These are phyloP conservation scores for Asterochloris sp. DNA, from an alignment of 139 green algal species.

Conservation along the genomic window DNA sequence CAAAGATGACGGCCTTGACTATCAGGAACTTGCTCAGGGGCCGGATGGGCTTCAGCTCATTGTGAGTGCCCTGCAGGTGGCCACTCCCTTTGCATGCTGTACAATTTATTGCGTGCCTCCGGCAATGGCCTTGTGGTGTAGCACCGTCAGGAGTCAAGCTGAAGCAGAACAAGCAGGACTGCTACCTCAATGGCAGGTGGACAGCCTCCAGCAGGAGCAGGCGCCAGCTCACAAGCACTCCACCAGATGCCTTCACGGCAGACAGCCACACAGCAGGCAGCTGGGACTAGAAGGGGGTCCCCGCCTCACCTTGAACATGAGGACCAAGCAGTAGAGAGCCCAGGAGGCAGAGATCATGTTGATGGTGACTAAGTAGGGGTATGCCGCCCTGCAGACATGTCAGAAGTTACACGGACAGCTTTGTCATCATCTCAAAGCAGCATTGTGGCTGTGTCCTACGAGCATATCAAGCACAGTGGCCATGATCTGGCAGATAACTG, in stretches of 20 bases:
- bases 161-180: no score
- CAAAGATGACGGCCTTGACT: slow-evolving; percentile 95
- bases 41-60: slow-evolving; percentile 86
- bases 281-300: no score
- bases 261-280: not conserved
- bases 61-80: slow-evolving; percentile 47
- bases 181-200: no score
- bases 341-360: slow-evolving; percentile 86
- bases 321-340: slow-evolving; percentile 94
- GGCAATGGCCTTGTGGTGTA: not conserved
- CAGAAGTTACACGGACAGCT: not conserved
- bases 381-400: slow-evolving; percentile 46
- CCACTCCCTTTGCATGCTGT: slow-evolving; percentile 40
- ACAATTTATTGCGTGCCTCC: no score
- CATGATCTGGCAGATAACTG: no score
- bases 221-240: no score
- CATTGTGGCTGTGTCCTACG: no score
- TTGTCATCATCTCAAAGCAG: slow-evolving; percentile 15
- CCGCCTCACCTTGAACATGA: slow-evolving; percentile 74
- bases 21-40: slow-evolving; percentile 92
- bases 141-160: no score
- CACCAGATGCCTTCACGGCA: no score
- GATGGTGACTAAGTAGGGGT: slow-evolving; percentile 76
- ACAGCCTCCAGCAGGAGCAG: no score
- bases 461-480: no score